Base-by-base conservation (phyloP, 2,329 filamentous ascomycete species). In the Diplodia mutila region DNA sequence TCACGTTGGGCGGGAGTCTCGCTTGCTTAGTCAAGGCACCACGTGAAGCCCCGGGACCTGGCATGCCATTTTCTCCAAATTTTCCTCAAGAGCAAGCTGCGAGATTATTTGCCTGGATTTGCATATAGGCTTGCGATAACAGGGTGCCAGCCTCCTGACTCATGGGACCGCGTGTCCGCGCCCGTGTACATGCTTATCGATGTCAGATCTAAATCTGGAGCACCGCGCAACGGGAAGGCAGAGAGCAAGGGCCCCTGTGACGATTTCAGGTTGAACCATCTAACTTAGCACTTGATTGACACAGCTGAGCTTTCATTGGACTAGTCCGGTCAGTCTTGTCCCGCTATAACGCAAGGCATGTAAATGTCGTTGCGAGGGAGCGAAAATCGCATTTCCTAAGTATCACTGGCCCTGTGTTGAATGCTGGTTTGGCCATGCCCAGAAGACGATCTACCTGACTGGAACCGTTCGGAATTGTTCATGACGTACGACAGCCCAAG, bases 161-260 rank as follows among this genome's bases (percentile, higher is more conserved):
- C 59, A 29, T 27, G 49, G 46, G 3, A 18, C 46, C 42, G 59
- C 34, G 18, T 37, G 46, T 51, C 49, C 14, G 59, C 42, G 46
- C 27, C 59, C 46, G 59, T 63, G 11, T 21, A 63, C 14, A 63
- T 51, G 59, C 59, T 51, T 63, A 63, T 63, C 59, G 16, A 63
- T 51, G 59, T 51, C 59, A 51, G 59, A 63, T 63, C 59, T 49
- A 63, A 51, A 63, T 63, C 42, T 63, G 46, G 59, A 21, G 57
- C 18, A 61, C 21, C 39, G 27, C 57, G 42, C 42, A 21, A 51
- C n/a, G 29, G 5, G 23, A 37, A 63, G 7, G 27, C 42, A 51
- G 23, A 25, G 21, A 61, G 55, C 55, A 61, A 48, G 59, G 27
- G n/a, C 46, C 59, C 46, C 59, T 34, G 46, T 23, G 46, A 52